Conservation (phyloP, 1,284 basidiomycete species). For the Neolentinus lepideus region DNA sequence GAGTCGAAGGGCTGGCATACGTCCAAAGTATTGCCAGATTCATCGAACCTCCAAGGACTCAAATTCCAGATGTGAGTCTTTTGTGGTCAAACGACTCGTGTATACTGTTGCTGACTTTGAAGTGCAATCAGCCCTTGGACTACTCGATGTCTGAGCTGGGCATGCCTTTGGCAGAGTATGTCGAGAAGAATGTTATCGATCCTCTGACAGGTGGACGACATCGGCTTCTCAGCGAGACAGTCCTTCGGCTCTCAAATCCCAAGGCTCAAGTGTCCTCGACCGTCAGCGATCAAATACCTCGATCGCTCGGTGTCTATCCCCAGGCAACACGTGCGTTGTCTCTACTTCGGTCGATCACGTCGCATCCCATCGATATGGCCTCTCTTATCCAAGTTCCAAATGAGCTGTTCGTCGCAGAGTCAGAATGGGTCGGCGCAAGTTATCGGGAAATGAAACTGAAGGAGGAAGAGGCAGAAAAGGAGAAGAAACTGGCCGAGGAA, state of each 20-base stretch:
- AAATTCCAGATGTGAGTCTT: constrained; percentile 11
- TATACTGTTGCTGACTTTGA: neutral
- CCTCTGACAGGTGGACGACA: constrained; percentile 54
- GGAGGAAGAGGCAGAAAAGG: constrained; percentile 13
- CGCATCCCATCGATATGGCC: constrained; percentile 59
- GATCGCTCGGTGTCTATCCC: constrained; percentile 38
- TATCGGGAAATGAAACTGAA: constrained; percentile 17
- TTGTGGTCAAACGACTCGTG: neutral
- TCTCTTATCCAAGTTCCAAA: constrained; percentile 51
- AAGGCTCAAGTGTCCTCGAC: constrained; percentile 10
- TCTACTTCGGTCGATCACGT: constrained; percentile 32
- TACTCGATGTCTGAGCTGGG: constrained; percentile 23
- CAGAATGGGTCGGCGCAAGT: constrained; percentile 42
- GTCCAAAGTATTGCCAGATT: constrained; percentile 70
- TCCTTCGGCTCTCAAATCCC: constrained; percentile 16
- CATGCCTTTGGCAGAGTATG: constrained; percentile 47
- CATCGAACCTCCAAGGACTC: constrained; percentile 21
- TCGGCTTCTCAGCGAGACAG: constrained; percentile 23
- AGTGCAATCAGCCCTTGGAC: neutral
- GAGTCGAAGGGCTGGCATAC: constrained; percentile 66
- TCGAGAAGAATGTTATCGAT: constrained; percentile 51
- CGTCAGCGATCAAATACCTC: constrained; percentile 26
- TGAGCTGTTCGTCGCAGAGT: constrained; percentile 58
- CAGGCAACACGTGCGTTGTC: constrained; percentile 31
- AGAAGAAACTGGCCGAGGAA: constrained; percentile 13